phyloP scores from a whole-genome alignment of 202 grass and related monocot genomes.

The Thinopyrum obtusiflorum region DNA sequence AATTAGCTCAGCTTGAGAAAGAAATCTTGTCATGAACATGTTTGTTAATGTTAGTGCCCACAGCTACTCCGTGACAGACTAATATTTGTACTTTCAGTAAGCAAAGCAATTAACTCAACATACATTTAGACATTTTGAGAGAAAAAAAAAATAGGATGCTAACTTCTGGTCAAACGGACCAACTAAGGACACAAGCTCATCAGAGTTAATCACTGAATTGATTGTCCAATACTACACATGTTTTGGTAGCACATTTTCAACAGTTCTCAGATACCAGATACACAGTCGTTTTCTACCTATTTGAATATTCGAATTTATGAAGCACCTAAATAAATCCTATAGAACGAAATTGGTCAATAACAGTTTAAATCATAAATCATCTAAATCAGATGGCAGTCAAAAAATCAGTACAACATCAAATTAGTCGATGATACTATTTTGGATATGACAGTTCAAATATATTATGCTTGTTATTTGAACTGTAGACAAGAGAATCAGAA shows the following conservation, averaged over 20 bases:
- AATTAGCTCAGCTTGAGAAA: neutral
- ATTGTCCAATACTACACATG: neutral
- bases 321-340: constrained; percentile 6
- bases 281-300: neutral
- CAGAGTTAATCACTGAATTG: neutral
- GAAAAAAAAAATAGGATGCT: neutral
- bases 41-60: neutral
- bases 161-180: neutral
- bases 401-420: neutral
- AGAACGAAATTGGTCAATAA: neutral
- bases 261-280: neutral
- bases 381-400: neutral
- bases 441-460: neutral
- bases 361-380: neutral
- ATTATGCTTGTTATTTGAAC: neutral
- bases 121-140: neutral
- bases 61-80: neutral
- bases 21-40: neutral
- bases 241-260: neutral
- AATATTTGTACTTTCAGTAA: neutral
- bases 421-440: neutral
- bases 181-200: constrained; percentile 2
- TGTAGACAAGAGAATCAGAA: neutral
- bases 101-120: neutral
- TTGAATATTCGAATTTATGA: neutral